These are phyloP conservation scores for Penicillium sp. DNA, from an alignment of 2,329 filamentous ascomycete genomes.

Conservation along the genomic window DNA sequence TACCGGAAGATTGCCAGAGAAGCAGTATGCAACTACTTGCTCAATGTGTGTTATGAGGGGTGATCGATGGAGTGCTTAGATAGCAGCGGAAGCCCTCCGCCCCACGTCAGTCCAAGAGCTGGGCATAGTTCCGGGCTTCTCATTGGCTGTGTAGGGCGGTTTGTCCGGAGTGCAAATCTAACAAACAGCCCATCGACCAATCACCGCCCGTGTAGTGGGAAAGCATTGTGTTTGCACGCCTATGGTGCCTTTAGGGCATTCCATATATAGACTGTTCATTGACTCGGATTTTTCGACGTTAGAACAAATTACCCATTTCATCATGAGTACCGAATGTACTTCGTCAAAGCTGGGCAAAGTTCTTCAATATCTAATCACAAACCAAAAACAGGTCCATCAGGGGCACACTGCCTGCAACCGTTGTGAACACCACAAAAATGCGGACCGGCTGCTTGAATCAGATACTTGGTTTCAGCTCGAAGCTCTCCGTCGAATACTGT, in stretches of 20 bases:
- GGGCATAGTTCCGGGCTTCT: background rate
- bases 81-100: background rate
- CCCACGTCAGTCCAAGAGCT: background rate
- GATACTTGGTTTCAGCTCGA: slow-evolving; percentile 24
- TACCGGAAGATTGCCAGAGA: background rate
- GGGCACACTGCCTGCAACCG: background rate
- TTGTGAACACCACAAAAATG: slow-evolving; percentile 1
- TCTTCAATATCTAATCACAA: slow-evolving; percentile 2
- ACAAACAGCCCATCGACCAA: slow-evolving; percentile 7
- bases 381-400: too few relatives aligned
- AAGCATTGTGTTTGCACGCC: slow-evolving; percentile 7
- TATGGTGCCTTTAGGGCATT: background rate
- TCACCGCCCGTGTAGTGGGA: background rate
- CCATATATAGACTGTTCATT: background rate
- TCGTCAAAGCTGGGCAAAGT: slow-evolving; percentile 6
- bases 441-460: background rate
- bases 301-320: too few relatives aligned
- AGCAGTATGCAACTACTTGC: background rate
- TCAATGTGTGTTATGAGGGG: too few relatives aligned
- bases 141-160: slow-evolving; percentile 2
- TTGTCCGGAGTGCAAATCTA: slow-evolving; percentile 6
- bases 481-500: slow-evolving; percentile 13
- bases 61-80: too few relatives aligned
- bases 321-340: background rate
- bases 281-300: too few relatives aligned